Evolutionary conservation across 2,329 filamentous ascomycete genomes (phyloP).

Genomic region (Aaosphaeria pasadenensis): DNA sequence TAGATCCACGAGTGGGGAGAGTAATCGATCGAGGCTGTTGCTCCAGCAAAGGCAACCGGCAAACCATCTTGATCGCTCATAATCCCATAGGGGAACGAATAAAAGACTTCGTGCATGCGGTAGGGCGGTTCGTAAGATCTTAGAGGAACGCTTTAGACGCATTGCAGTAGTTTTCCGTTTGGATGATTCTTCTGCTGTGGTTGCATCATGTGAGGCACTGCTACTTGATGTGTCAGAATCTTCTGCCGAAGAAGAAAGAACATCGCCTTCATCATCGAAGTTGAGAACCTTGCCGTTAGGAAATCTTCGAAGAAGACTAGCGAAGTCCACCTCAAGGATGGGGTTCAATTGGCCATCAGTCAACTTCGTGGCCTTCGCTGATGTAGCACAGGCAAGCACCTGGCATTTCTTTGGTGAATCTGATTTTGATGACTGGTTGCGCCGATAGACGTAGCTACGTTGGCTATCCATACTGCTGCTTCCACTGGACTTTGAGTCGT

Average conservation of each 20-base stretch:
- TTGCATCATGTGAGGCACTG: not conserved
- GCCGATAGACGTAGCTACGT: not conserved
- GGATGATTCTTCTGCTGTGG: not conserved
- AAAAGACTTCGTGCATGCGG: conserved; percentile 32
- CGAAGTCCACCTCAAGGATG: conserved; percentile 3
- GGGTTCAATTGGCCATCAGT: not conserved
- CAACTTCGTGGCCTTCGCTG: not conserved
- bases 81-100: conserved; percentile 41
- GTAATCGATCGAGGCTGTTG: conserved; percentile 22
- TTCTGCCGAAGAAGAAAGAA: not conserved
- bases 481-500: not conserved
- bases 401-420: conserved; percentile 8
- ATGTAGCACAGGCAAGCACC: conserved; percentile 13
- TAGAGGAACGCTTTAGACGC: not conserved
- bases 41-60: conserved; percentile 36
- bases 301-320: conserved; percentile 1
- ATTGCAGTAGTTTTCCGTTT: not conserved
- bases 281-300: conserved; percentile 8
- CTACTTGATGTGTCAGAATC: not conserved
- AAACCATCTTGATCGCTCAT: conserved; percentile 34
- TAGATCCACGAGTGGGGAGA: conserved; percentile 28
- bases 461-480: not conserved
- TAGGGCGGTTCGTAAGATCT: conserved; percentile 53
- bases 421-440: not conserved
- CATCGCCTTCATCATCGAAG: not conserved